Evolutionary conservation across 139 green algal genomes (phyloP).

Genomic region (Closterium sp.): DNA sequence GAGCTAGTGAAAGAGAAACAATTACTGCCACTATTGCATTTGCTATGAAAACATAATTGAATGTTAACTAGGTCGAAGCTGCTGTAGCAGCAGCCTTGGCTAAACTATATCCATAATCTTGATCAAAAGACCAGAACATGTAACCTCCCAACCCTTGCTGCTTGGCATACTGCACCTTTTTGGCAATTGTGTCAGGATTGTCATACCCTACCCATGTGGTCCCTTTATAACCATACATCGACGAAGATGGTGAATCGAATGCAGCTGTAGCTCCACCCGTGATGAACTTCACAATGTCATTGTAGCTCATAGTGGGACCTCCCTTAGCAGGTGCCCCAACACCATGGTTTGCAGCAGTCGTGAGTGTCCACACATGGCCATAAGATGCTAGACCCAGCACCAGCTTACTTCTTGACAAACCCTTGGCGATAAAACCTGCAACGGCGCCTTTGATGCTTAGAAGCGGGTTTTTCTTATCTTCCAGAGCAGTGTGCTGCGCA

Average conservation of each 20-base stretch:
- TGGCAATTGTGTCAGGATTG: neutral
- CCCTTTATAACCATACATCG: constrained; percentile 17
- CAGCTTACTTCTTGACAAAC: constrained; percentile 10
- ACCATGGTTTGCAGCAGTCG: neutral
- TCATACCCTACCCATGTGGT: constrained; percentile 24
- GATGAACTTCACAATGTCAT: constrained; percentile 11
- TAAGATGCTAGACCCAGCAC: constrained; percentile 18
- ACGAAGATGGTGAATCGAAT: neutral
- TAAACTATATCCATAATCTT: neutral
- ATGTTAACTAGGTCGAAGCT: neutral
- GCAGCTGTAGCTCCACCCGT: neutral
- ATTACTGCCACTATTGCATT: too few relatives aligned
- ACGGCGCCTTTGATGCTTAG: neutral
- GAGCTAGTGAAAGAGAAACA: too few relatives aligned
- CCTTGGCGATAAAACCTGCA: neutral
- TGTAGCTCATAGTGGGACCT: constrained; percentile 3
- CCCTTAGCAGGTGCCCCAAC: constrained; percentile 8
- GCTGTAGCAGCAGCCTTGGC: neutral
- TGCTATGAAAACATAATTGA: too few relatives aligned
- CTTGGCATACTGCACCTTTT: neutral
- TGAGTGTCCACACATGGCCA: constrained; percentile 5
- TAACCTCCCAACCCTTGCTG: neutral
- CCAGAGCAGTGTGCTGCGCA: constrained; percentile 6
- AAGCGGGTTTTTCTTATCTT: neutral
- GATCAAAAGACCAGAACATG: neutral